Evolutionary conservation across 768 basidiomycete species (phyloP).

Genomic region (Tylopilus plumbeoviolaceoides): DNA sequence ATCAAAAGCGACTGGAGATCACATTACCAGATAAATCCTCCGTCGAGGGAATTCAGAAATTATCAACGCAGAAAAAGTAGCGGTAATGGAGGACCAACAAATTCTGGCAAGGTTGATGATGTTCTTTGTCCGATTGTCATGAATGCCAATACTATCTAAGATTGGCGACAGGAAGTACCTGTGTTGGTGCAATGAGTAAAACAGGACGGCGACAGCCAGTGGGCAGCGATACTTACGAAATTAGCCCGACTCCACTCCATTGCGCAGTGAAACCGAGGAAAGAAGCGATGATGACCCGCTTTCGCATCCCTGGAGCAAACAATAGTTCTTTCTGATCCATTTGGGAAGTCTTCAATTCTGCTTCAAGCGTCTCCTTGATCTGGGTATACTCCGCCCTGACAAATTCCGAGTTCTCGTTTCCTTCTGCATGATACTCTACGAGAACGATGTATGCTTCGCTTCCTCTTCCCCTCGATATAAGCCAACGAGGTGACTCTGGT

Average conservation of each 20-base stretch:
- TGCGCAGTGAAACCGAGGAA: constrained; percentile 14
- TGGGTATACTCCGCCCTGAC: constrained; percentile 43
- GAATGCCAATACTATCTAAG: constrained; percentile 11
- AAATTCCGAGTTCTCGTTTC: constrained; percentile 31
- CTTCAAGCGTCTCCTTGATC: constrained; percentile 51
- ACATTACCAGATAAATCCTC: constrained; percentile 6
- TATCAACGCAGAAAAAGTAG: neutral
- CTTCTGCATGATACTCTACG: constrained; percentile 58
- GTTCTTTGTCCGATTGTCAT: constrained; percentile 15
- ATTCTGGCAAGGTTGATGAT: constrained; percentile 6
- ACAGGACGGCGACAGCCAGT: neutral
- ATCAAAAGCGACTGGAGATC: neutral
- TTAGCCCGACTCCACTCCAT: constrained; percentile 3
- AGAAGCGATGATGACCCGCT: constrained; percentile 11
- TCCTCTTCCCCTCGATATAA: constrained; percentile 51
- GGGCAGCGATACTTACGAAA: neutral
- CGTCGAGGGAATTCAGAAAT: constrained; percentile 9
- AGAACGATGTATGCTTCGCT: constrained; percentile 46
- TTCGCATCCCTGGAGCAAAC: constrained; percentile 14
- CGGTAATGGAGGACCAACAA: constrained; percentile 6
- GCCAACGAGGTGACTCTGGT: constrained; percentile 64
- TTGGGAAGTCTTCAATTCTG: constrained; percentile 5
- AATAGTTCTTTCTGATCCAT: neutral
- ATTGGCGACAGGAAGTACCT: constrained; percentile 3
- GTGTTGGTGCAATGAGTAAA: neutral